phyloP scores from a whole-genome alignment of 2,329 filamentous ascomycete species.

The Apiospora aurea region DNA sequence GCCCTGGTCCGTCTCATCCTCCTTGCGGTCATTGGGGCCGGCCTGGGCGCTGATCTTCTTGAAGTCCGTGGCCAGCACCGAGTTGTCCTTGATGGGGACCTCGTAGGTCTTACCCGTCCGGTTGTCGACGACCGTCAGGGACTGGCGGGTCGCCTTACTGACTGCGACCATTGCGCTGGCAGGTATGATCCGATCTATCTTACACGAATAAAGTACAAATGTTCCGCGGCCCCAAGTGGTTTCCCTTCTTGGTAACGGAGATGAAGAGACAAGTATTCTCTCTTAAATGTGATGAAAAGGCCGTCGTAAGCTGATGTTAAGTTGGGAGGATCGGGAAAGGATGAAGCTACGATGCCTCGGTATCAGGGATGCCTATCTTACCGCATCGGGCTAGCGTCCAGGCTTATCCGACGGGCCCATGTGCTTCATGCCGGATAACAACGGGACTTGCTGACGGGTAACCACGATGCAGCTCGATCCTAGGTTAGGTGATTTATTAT shows the following conservation, averaged over 20 bases:
- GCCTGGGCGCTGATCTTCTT: conserved; percentile 55
- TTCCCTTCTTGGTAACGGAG: background rate
- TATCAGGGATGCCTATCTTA: conserved; percentile 14
- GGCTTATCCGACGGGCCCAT: conserved; percentile 17
- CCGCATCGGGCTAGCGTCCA: background rate
- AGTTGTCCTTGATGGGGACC: conserved; percentile 57
- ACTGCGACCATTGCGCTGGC: conserved; percentile 37
- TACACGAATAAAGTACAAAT: background rate
- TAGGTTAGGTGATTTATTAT: background rate
- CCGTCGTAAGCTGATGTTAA: conserved; percentile 6
- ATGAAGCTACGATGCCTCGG: conserved; percentile 19
- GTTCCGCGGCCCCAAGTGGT: background rate
- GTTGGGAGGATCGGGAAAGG: conserved; percentile 1
- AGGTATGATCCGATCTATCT: background rate
- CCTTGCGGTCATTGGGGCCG: conserved; percentile 44
- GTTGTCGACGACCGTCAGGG: conserved; percentile 56
- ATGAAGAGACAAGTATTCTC: background rate
- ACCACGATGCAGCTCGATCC: background rate
- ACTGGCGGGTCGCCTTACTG: conserved; percentile 39
- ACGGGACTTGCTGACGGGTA: conserved; percentile 12
- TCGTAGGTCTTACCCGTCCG: conserved; percentile 56
- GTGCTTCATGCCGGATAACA: conserved; percentile 21
- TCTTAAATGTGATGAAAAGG: background rate
- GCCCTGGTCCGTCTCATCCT: conserved; percentile 56
- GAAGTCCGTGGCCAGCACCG: conserved; percentile 57